Conservation (phyloP, 208 protist species). For the Trypanosomatidae sp. region DNA sequence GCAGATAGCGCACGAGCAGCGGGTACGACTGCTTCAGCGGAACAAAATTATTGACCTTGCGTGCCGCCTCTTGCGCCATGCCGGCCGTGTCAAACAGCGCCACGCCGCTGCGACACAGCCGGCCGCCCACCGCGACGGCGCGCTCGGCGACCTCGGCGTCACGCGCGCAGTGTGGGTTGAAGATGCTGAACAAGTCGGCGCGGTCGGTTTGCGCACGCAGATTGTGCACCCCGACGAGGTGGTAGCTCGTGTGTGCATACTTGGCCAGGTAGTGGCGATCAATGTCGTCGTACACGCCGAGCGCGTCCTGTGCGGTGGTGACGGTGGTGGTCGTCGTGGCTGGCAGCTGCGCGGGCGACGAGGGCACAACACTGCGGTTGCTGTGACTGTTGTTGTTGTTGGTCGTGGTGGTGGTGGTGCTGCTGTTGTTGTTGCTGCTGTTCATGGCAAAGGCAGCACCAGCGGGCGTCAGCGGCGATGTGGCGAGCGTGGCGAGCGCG, state of each 20-base stretch:
- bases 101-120: constrained; percentile 37
- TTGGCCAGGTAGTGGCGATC: constrained; percentile 37
- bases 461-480: background rate
- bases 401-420: background rate
- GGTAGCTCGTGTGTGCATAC: constrained; percentile 12
- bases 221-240: constrained; percentile 63
- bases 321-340: too few species aligned
- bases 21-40: constrained; percentile 32
- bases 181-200: constrained; percentile 33
- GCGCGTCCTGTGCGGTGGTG: constrained; percentile 1
- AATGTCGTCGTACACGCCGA: constrained; percentile 16
- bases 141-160: constrained; percentile 29
- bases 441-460: background rate
- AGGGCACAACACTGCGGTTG: too few species aligned
- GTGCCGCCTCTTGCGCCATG: constrained; percentile 47
- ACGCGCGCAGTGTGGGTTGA: constrained; percentile 57
- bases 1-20: constrained; percentile 33
- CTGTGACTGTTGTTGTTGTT: background rate
- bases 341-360: too few species aligned
- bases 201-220: constrained; percentile 25
- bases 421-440: background rate
- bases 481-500: background rate
- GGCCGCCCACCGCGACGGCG: constrained; percentile 23
- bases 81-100: constrained; percentile 36
- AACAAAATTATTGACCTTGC: constrained; percentile 50